Evolutionary conservation across 495 filamentous ascomycete species (phyloP).

Genomic region (Aspergillus taichungensis): DNA sequence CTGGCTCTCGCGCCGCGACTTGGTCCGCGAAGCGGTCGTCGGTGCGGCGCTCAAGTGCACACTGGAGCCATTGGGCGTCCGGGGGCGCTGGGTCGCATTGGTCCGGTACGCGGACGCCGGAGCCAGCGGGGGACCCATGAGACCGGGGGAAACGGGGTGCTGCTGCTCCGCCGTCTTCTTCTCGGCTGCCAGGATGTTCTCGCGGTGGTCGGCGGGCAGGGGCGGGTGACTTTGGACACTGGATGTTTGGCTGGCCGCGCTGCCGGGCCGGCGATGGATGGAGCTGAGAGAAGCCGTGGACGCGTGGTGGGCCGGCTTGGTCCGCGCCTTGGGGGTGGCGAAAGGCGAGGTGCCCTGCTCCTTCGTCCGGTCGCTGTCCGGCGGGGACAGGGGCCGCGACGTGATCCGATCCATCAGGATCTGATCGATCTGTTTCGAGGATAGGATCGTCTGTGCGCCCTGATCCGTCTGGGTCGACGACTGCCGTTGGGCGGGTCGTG

Average conservation of each 20-base stretch:
- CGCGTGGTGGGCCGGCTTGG: constrained; percentile 29
- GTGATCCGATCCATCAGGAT: constrained; percentile 44
- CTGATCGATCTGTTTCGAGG: constrained; percentile 61
- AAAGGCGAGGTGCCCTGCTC: constrained; percentile 28
- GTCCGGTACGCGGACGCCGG: constrained; percentile 70
- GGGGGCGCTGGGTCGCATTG: constrained; percentile 46
- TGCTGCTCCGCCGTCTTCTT: constrained; percentile 43
- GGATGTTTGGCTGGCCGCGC: constrained; percentile 53
- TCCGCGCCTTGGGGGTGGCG: constrained; percentile 29
- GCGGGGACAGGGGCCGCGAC: constrained; percentile 23
- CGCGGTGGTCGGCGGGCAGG: constrained; percentile 70
- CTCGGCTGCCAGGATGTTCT: constrained; percentile 74
- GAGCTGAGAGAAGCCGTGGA: constrained; percentile 22
- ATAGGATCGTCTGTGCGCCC: constrained; percentile 64
- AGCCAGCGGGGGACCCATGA: constrained; percentile 80
- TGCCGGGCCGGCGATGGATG: constrained; percentile 52
- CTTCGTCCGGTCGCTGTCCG: constrained; percentile 23
- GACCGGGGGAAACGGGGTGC: constrained; percentile 31
- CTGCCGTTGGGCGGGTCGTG: constrained; percentile 18
- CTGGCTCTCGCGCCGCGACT: constrained; percentile 41
- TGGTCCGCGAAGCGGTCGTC: constrained; percentile 37
- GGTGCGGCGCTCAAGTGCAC: constrained; percentile 47
- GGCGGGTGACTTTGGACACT: constrained; percentile 52
- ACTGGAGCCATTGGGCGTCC: constrained; percentile 53
- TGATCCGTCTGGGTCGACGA: constrained; percentile 51